Evolutionary conservation across 2,329 filamentous ascomycete genomes (phyloP).

Genomic region (Colletotrichum sublineola): DNA sequence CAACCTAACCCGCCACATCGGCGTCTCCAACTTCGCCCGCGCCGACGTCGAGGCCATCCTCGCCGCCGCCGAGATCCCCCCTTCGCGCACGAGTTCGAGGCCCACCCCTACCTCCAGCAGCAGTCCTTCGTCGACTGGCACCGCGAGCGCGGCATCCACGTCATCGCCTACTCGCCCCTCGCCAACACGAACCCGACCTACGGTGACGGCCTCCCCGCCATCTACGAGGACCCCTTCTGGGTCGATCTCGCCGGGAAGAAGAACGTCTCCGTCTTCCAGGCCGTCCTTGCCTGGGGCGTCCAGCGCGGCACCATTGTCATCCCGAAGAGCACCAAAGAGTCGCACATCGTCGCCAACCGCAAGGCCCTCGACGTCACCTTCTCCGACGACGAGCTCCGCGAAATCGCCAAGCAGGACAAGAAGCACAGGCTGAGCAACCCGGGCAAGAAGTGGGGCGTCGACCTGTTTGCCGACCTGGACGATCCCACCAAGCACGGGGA

Average conservation of each 20-base stretch:
- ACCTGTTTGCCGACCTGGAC: constrained; percentile 56
- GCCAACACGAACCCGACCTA: constrained; percentile 53
- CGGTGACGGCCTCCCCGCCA: constrained; percentile 47
- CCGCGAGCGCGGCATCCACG: constrained; percentile 51
- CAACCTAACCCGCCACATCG: constrained; percentile 68
- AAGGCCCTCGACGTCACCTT: constrained; percentile 58
- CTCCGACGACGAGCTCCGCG: constrained; percentile 53
- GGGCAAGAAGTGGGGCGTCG: constrained; percentile 54
- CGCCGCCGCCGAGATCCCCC: constrained; percentile 42
- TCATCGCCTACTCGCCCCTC: constrained; percentile 52
- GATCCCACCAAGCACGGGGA: constrained; percentile 48
- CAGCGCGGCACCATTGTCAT: constrained; percentile 51
- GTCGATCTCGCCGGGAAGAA: constrained; percentile 48
- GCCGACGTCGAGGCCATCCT: constrained; percentile 36
- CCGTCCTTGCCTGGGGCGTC: constrained; percentile 53
- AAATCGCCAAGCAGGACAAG: constrained; percentile 46
- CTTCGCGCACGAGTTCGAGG: constrained; percentile 52
- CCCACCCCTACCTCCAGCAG: constrained; percentile 70
- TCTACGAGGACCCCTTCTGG: constrained; percentile 29
- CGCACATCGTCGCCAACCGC: constrained; percentile 58
- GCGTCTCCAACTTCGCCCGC: constrained; percentile 70
- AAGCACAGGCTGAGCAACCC: constrained; percentile 56
- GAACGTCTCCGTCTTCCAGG: constrained; percentile 50
- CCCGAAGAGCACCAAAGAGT: constrained; percentile 53
- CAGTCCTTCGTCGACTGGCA: constrained; percentile 47